Evolutionary conservation across 2,329 filamentous ascomycete species (phyloP).

Genomic region (Claviceps pusilla): DNA sequence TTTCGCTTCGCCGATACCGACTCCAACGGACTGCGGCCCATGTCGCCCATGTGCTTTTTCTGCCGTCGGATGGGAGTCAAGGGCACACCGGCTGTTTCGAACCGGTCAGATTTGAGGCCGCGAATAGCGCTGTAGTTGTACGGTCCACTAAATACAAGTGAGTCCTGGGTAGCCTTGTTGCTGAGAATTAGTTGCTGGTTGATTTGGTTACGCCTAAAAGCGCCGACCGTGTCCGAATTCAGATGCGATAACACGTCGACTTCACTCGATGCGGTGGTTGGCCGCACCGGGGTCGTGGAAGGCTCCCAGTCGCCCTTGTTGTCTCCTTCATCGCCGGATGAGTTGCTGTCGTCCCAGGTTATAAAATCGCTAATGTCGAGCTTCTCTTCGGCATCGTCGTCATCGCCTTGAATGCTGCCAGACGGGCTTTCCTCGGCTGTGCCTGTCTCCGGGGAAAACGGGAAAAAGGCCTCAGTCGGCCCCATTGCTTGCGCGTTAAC

Average conservation of each 20-base stretch:
- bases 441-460: constrained; percentile 47
- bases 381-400: constrained; percentile 49
- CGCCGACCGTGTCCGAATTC: constrained; percentile 53
- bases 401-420: constrained; percentile 29
- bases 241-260: constrained; percentile 41
- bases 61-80: constrained; percentile 51
- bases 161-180: constrained; percentile 46
- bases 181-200: constrained; percentile 45
- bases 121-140: constrained; percentile 45
- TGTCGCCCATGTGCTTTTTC: constrained; percentile 31
- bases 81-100: constrained; percentile 51
- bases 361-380: constrained; percentile 61
- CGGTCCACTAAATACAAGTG: constrained; percentile 45
- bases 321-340: constrained; percentile 44
- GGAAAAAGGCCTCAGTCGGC: constrained; percentile 62
- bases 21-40: constrained; percentile 35
- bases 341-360: constrained; percentile 44
- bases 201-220: constrained; percentile 58
- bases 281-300: constrained; percentile 36
- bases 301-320: constrained; percentile 29
- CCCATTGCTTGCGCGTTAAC: constrained; percentile 53
- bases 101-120: constrained; percentile 50
- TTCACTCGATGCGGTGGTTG: constrained; percentile 33
- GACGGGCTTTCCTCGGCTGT: constrained; percentile 33
- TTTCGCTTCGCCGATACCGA: constrained; percentile 39